Evolutionary conservation across 2,329 filamentous ascomycete species (phyloP), one percentile per base, ranked within the genome.

Genomic region (Apiospora rasikravindrae): DNA sequence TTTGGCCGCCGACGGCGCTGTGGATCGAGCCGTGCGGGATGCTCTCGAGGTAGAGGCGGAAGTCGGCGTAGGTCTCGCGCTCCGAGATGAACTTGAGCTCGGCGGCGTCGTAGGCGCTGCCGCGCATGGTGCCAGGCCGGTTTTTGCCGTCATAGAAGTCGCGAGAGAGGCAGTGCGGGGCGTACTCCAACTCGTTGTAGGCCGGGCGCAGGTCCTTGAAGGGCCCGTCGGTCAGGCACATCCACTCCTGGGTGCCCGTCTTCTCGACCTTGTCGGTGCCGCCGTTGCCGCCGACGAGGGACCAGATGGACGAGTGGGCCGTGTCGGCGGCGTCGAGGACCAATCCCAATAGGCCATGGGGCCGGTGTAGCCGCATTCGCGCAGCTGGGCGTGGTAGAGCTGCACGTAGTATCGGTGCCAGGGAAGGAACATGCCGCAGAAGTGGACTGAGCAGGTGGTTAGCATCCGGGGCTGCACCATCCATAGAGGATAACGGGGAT

Each of bases 371-470:
- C 70, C 57, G 70, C 70, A 71, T 16, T 51, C 29, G 37, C 66
- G 42, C 42, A 71, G 70, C 44, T 40, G 16, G 14, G 2, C 4
- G 8, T 66, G 33, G 61, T 67, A 71, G 4, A 66, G 53, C 42
- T 71, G 53, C 44, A 67, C 45, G 70, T 26, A 71, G 61, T 71
- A 67, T 4, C 70, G 26, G 70, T 71, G 70, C 70, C 70, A 71
- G 4, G 70, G 69, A 1, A 71, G 53, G 44, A 71, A 71, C 53
- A 37, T 33, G 53, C 6, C 29, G 29, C 53, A 61, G 53, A 61
- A 61, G 26, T 61, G 53, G 29, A 61, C 49, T 53, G 47, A 4
- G 1, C 1, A 2, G 7, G 47, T 16, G 11, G n/a, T 53, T 26
- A 53, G 49, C 49, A 26, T 26, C 14, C 10, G n/a, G 1, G 19